phyloP scores from a whole-genome alignment of 2,329 filamentous ascomycete species.

The Zelopaecilomyces penicillatus region DNA sequence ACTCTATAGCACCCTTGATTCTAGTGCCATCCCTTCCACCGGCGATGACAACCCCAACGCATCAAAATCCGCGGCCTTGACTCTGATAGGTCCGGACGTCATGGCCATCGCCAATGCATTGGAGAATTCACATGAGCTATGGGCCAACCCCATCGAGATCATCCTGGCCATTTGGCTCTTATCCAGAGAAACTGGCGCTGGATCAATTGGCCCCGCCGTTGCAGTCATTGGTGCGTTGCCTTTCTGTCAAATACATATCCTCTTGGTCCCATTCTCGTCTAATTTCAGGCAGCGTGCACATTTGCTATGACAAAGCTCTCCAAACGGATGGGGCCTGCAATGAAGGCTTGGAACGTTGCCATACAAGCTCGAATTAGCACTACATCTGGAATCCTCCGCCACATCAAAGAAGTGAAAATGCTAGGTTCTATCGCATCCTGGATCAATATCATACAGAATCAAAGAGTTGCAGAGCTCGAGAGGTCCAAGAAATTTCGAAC shows the following conservation, averaged over 20 bases:
- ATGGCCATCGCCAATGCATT: slow-evolving; percentile 29
- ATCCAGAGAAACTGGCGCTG: slow-evolving; percentile 34
- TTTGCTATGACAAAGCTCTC: slow-evolving; percentile 6
- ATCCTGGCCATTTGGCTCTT: slow-evolving; percentile 37
- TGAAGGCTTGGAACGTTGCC: slow-evolving; percentile 17
- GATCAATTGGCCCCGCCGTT: slow-evolving; percentile 36
- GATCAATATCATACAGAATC: slow-evolving; percentile 8
- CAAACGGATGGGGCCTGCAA: slow-evolving; percentile 9
- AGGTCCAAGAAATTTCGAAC: slow-evolving; percentile 15
- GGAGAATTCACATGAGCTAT: slow-evolving; percentile 31
- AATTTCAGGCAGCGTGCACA: slow-evolving; percentile 6
- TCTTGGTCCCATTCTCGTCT: no score
- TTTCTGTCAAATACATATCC: no score
- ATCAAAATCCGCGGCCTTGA: slow-evolving; percentile 25
- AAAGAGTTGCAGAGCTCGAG: slow-evolving; percentile 12
- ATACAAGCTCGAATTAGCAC: slow-evolving; percentile 20
- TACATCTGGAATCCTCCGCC: slow-evolving; percentile 19
- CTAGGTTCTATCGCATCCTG: slow-evolving; percentile 16
- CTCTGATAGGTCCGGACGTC: slow-evolving; percentile 37
- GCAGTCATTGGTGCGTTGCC: slow-evolving; percentile 16
- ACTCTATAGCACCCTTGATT: slow-evolving; percentile 13
- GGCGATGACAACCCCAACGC: not conserved
- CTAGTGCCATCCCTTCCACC: not conserved
- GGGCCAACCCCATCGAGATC: slow-evolving; percentile 34
- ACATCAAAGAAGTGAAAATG: slow-evolving; percentile 27